Base-by-base conservation (phyloP, 164 flowering plant genomes). In the Liquidambar formosana region DNA sequence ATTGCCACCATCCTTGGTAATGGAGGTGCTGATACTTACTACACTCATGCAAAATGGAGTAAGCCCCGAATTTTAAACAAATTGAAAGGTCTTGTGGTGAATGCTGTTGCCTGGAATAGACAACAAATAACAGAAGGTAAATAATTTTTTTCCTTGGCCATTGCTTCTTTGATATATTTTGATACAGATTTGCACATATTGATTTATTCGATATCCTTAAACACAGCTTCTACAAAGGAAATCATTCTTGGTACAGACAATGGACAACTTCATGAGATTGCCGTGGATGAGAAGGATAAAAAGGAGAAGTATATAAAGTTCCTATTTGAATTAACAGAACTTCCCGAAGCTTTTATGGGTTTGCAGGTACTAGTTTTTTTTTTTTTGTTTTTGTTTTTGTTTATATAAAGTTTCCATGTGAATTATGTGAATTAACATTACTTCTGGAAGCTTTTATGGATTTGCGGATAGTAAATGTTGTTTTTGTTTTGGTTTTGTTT, bases 221-320 rank as follows among this genome's bases (percentile, higher is more conserved):
- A 43, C 23, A 38, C 86, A 95, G 99, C 84, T 78, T 91, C 96
- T 45, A 95, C 99, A 11, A 86, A 86, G 77, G 99, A 95, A 80
- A 73, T 93, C 59, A 85, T 95, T 80, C 88, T 95, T 59, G 94
- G 99, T 46, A 91, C 97, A 0, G 95, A 91, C 16, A 83, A 83
- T 78, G 99, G 98, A 49, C 97, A 91, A 60, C 93, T 95, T 69
- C 80, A 82, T 83, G 99, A 95, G 78, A 86, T 95, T 60, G 79
- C 90, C 71, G 94, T 93, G 63, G 99, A 95, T 64, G 98, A 93
- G 83, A 95, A 91, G 81, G 99, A 93, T 78, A 95, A 93, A 71
- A 95, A 75, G 78, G 99, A 95, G 83, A 95, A 95, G 77, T 90
- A 93, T 75, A 78, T 95, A 19, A 91, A 90, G 71, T 81, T 85